Evolutionary conservation across 306 rosid genomes (phyloP).

Genomic region (Cucumis cinereus): DNA sequence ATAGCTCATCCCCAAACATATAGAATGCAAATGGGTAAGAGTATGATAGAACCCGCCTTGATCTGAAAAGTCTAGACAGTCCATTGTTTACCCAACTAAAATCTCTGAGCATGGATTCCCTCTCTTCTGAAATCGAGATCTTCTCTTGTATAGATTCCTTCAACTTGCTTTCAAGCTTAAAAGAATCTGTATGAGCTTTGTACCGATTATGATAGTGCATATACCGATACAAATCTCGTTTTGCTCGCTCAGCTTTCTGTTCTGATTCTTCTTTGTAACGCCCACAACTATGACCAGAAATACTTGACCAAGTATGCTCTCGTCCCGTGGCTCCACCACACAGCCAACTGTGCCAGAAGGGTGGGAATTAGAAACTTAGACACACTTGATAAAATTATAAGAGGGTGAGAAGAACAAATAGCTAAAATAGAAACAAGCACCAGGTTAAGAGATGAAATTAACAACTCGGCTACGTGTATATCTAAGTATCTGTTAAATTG

Average conservation of each 20-base stretch:
- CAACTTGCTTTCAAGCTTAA: slow-evolving; percentile 73
- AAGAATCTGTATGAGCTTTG: slow-evolving; percentile 97
- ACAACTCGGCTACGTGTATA: no score
- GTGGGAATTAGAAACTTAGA: background rate
- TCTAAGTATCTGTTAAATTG: background rate
- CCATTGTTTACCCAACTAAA: slow-evolving; percentile 85
- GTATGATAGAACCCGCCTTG: slow-evolving; percentile 91
- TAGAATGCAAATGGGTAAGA: slow-evolving; percentile 95
- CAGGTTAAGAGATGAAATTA: background rate
- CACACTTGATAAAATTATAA: background rate
- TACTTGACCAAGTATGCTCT: slow-evolving; percentile 76
- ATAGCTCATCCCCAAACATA: slow-evolving; percentile 93
- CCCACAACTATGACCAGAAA: slow-evolving; percentile 93
- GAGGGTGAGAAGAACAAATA: background rate
- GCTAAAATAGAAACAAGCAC: background rate
- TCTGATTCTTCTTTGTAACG: slow-evolving; percentile 59
- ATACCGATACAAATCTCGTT: slow-evolving; percentile 70
- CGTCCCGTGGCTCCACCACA: slow-evolving; percentile 96
- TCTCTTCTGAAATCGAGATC: slow-evolving; percentile 55
- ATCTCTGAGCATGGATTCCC: slow-evolving; percentile 46
- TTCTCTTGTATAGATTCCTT: slow-evolving; percentile 51
- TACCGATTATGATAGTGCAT: slow-evolving; percentile 88
- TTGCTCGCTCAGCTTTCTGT: slow-evolving; percentile 67
- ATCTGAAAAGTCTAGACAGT: slow-evolving; percentile 71
- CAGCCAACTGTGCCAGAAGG: slow-evolving; percentile 70